Evolutionary conservation across 2,329 filamentous ascomycete species (phyloP).

Genomic region (Zasmidium angulare): DNA sequence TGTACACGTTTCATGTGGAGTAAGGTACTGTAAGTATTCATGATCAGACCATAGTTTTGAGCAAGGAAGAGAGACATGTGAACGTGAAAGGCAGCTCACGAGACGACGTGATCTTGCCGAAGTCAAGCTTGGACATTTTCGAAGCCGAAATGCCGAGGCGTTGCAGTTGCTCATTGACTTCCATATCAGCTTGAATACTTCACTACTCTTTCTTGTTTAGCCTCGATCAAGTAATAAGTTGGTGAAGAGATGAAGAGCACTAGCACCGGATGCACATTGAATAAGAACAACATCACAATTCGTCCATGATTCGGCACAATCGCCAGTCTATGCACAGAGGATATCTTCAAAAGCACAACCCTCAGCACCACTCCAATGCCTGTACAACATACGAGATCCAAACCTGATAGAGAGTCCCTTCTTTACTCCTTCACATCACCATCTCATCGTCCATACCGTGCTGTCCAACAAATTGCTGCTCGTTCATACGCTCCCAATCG

Average conservation of each 20-base stretch:
- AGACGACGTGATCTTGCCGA: not conserved
- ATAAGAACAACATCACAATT: too few relatives aligned
- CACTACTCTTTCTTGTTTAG: too few relatives aligned
- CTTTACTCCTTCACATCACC: constrained; percentile 21
- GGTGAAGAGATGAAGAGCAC: too few relatives aligned
- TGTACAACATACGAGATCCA: not conserved
- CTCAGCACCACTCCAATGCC: not conserved
- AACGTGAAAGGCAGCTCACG: not conserved
- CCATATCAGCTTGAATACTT: too few relatives aligned
- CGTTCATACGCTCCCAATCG: constrained; percentile 40
- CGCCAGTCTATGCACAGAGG: not conserved
- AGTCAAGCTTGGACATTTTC: not conserved
- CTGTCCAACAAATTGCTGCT: constrained; percentile 21
- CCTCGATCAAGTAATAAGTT: too few relatives aligned
- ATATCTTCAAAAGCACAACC: not conserved
- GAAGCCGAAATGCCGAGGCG: not conserved
- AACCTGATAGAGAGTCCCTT: not conserved
- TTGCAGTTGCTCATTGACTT: not conserved
- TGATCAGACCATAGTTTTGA: not conserved
- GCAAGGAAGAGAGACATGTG: not conserved
- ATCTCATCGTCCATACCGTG: constrained; percentile 32
- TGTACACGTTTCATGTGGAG: too few relatives aligned
- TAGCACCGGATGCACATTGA: too few relatives aligned
- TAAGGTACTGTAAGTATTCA: too few relatives aligned
- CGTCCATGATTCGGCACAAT: not conserved